A percentile compares a stretch with the other conserved stretches of the same genome.
Evolutionary conservation across 164 flowering plant species (phyloP).

Genomic region (Chimonanthus praecox): DNA sequence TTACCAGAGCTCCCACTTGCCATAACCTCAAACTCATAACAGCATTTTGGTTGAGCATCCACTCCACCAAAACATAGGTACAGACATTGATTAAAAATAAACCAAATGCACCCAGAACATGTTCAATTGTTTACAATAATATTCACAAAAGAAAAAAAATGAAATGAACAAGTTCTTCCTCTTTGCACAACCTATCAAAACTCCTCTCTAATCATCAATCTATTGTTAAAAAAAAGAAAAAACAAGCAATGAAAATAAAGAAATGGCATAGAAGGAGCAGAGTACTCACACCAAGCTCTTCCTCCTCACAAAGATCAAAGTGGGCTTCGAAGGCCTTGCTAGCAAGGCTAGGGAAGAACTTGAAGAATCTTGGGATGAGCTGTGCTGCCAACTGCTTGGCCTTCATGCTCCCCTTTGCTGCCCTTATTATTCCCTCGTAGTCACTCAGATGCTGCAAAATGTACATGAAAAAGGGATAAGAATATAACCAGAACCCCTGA

Average conservation of each 20-base stretch:
- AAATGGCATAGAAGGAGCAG: background rate
- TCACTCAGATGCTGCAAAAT: constrained; percentile 59
- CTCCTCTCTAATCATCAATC: background rate
- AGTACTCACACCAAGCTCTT: constrained; percentile 76
- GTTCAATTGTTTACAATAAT: no score
- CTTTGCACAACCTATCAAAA: no score
- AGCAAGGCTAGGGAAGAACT: constrained; percentile 67
- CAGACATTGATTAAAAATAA: no score
- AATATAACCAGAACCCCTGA: background rate
- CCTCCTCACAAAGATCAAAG: constrained; percentile 79
- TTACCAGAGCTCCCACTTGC: background rate
- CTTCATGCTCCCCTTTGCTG: constrained; percentile 68
- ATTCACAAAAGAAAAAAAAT: no score
- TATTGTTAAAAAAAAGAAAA: background rate
- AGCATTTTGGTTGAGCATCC: background rate
- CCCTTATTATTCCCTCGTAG: constrained; percentile 69
- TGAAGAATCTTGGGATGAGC: constrained; percentile 88
- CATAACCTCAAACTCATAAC: background rate
- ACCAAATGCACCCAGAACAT: no score
- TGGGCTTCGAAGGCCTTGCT: constrained; percentile 57
- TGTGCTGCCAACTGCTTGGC: constrained; percentile 92
- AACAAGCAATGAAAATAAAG: background rate
- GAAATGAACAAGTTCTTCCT: no score
- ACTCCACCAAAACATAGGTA: background rate
- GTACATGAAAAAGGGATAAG: background rate